Evolutionary conservation across 2,329 filamentous ascomycete species (phyloP).

Genomic region (Diaporthe caulivora): DNA sequence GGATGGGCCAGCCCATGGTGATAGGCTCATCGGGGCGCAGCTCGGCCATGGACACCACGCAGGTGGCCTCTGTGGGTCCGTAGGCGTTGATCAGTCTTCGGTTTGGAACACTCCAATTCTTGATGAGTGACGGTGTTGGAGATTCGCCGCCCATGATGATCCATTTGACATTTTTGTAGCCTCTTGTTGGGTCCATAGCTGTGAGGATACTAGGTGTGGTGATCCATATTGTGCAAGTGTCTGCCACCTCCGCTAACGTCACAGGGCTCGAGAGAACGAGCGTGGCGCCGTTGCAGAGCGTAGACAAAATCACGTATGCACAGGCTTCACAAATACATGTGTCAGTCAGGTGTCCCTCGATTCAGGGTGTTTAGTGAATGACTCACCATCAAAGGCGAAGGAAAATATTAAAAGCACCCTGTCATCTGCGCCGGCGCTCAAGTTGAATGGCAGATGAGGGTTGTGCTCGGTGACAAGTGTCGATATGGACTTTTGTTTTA

Average conservation of each 20-base stretch:
- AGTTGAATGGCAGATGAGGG: constrained; percentile 3
- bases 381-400: constrained; percentile 4
- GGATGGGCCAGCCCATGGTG: not conserved
- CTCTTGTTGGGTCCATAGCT: not conserved
- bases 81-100: constrained; percentile 7
- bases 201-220: constrained; percentile 3
- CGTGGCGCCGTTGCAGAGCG: not conserved
- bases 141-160: constrained; percentile 2
- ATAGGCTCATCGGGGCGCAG: not conserved
- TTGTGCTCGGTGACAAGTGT: not conserved
- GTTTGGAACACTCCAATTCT: not conserved
- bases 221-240: constrained; percentile 13
- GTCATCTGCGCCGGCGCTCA: not conserved
- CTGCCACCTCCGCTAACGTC: not conserved
- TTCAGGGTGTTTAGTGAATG: rapidly evolving
- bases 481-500: constrained; percentile 8
- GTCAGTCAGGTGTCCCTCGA: no score
- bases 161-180: not conserved
- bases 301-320: constrained; percentile 4
- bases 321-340: not conserved
- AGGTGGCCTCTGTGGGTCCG: constrained; percentile 2
- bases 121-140: not conserved
- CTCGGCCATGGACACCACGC: constrained; percentile 19
- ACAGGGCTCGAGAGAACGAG: constrained; percentile 1
- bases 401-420: constrained; percentile 6